Percentiles rank a stretch among this genome's conserved stretches.
These are phyloP conservation scores for Meredithiella fracta DNA, from an alignment of 2,329 filamentous ascomycete genomes.

Conservation along the genomic window DNA sequence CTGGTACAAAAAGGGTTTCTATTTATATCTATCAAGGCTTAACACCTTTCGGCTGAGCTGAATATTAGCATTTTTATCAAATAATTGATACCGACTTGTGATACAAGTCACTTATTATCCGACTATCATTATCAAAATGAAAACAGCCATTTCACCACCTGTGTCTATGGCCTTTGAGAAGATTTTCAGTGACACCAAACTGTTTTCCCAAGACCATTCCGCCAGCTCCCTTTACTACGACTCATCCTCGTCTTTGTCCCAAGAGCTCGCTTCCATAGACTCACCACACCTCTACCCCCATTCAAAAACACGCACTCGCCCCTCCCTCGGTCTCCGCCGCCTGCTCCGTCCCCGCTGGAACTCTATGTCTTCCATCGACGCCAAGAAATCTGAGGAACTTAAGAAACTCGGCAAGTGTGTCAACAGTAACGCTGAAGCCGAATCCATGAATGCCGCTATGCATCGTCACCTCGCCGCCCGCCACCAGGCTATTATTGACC, in stretches of 20 bases:
- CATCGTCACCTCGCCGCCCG: not conserved
- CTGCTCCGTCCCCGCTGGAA: conserved; percentile 8
- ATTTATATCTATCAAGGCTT: not conserved
- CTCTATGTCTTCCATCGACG: conserved; percentile 8
- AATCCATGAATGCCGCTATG: conserved; percentile 3
- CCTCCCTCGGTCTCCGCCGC: conserved; percentile 2
- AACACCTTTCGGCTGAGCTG: not conserved
- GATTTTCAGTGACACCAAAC: conserved; percentile 1
- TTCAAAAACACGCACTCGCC: not conserved
- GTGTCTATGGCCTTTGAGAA: not conserved
- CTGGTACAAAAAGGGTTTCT: not conserved
- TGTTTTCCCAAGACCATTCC: not conserved
- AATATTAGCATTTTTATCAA: not conserved
- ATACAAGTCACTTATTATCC: not conserved
- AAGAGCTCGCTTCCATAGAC: conserved; percentile 1
- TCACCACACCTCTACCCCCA: conserved; percentile 9
- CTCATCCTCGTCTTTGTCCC: not conserved
- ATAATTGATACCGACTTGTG: not conserved
- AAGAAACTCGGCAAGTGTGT: conserved; percentile 10
- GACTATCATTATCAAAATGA: not conserved
- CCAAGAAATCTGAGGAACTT: conserved; percentile 6
- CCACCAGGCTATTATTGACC: not conserved
- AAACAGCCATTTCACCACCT: not conserved
- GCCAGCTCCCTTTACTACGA: not conserved
- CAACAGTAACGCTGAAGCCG: conserved; percentile 10